Evolutionary conservation across 2,329 filamentous ascomycete genomes (phyloP).

Genomic region (Aspergillus luchuensis): DNA sequence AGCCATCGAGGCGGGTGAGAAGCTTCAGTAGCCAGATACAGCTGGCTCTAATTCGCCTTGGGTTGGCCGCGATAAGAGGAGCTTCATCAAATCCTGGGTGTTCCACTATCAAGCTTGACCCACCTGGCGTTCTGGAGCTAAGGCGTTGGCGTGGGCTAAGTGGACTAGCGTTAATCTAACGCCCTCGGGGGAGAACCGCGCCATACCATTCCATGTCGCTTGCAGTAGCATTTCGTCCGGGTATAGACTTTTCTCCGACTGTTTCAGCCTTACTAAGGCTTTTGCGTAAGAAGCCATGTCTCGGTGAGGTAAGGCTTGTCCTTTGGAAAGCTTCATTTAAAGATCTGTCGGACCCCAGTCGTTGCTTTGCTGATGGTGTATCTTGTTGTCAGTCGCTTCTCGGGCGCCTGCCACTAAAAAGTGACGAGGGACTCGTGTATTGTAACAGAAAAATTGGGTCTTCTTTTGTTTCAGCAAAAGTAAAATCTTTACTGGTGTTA

Average conservation of each 20-base stretch:
- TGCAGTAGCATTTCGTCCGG: neutral
- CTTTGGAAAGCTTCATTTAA: neutral
- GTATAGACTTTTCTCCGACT: neutral
- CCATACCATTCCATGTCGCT: neutral
- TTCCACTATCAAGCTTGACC: neutral
- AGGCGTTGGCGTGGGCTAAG: neutral
- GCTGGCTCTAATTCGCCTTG: neutral
- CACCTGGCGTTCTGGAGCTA: neutral
- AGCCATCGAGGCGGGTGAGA: neutral
- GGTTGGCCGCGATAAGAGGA: neutral
- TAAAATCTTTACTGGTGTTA: too few species aligned
- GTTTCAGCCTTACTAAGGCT: neutral
- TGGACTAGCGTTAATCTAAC: neutral
- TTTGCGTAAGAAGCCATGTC: neutral
- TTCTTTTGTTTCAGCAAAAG: too few species aligned
- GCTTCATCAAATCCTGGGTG: constrained; percentile 1
- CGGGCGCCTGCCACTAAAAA: too few species aligned
- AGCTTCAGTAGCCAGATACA: neutral
- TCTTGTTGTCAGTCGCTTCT: too few species aligned
- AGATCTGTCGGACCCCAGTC: too few species aligned
- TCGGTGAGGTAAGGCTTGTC: neutral
- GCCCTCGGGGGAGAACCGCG: neutral
- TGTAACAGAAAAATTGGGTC: too few species aligned
- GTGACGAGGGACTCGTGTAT: too few species aligned
- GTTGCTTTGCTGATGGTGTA: too few species aligned